Conservation (phyloP, 108 stramenopile species). For the Phaeodactylum tricornutum region DNA sequence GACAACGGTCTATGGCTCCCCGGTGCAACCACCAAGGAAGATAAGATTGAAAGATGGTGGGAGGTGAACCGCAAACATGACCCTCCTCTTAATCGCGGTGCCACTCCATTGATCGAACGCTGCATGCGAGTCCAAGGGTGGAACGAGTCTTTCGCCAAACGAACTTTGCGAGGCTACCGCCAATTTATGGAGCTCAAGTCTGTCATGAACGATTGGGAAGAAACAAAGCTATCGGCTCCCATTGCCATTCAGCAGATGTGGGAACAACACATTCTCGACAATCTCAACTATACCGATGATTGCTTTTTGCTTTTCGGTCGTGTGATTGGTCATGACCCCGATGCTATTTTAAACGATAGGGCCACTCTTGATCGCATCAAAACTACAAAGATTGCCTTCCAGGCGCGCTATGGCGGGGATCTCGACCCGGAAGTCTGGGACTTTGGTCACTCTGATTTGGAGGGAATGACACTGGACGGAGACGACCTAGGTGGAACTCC, state of each 20-base stretch:
- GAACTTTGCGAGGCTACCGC: slow-evolving; percentile 48
- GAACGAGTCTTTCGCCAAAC: slow-evolving; percentile 34
- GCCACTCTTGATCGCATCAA: slow-evolving; percentile 27
- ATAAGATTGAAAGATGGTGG: slow-evolving; percentile 46
- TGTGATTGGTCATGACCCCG: slow-evolving; percentile 42
- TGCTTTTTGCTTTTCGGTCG: slow-evolving; percentile 46
- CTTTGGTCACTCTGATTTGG: slow-evolving; percentile 21
- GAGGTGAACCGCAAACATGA: slow-evolving; percentile 34
- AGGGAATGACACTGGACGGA: slow-evolving; percentile 10
- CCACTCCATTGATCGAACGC: slow-evolving; percentile 45
- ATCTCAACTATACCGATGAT: slow-evolving; percentile 49
- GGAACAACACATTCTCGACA: slow-evolving; percentile 48
- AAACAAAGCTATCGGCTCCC: slow-evolving; percentile 35
- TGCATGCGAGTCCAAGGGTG: slow-evolving; percentile 48
- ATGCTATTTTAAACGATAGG: slow-evolving; percentile 29
- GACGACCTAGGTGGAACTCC: slow-evolving; percentile 5
- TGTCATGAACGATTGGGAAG: slow-evolving; percentile 56
- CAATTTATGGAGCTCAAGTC: slow-evolving; percentile 71
- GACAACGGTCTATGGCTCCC: slow-evolving; percentile 34
- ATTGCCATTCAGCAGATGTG: slow-evolving; percentile 58
- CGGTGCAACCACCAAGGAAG: slow-evolving; percentile 30
- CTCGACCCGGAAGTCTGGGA: slow-evolving; percentile 59
- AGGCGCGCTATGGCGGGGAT: slow-evolving; percentile 44
- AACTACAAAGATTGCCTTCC: slow-evolving; percentile 49
- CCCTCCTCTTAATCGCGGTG: slow-evolving; percentile 33